phyloP scores from a whole-genome alignment of 257 asterid species.

The Solanum okadae region DNA sequence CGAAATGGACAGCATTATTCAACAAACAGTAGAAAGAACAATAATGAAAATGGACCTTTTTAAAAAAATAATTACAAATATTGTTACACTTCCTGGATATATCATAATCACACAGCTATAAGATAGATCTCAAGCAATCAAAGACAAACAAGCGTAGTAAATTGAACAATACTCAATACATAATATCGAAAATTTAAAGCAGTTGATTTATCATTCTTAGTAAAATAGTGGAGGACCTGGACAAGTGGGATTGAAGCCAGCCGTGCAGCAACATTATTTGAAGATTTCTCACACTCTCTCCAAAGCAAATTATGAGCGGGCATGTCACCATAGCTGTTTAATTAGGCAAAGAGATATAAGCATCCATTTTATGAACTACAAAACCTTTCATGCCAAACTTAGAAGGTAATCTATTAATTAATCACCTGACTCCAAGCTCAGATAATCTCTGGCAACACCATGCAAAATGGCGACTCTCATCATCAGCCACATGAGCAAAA shows the following conservation, averaged over 20 bases:
- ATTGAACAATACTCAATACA: not conserved
- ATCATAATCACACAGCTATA: not conserved
- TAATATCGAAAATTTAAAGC: not conserved
- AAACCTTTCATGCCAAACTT: not conserved
- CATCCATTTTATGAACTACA: constrained; percentile 5
- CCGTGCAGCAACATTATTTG: constrained; percentile 77
- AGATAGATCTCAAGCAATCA: not conserved
- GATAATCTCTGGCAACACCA: constrained; percentile 90
- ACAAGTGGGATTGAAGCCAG: constrained; percentile 90
- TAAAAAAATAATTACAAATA: not conserved
- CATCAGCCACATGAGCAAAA: constrained; percentile 96
- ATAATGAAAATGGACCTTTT: not conserved
- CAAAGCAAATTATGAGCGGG: constrained; percentile 88
- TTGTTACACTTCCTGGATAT: not conserved
- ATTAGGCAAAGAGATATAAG: constrained; percentile 4
- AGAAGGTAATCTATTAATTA: constrained; percentile 21
- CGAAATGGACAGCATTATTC: not conserved
- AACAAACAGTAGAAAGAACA: not conserved
- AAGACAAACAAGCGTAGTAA: not conserved
- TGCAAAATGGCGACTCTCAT: constrained; percentile 88
- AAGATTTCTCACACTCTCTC: constrained; percentile 91
- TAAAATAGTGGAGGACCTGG: constrained; percentile 41
- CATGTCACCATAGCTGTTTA: constrained; percentile 82
- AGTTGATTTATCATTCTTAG: not conserved
- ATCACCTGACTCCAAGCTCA: constrained; percentile 89